Conservation (phyloP, 1,284 basidiomycete species). For the Fomitopsis betulina region DNA sequence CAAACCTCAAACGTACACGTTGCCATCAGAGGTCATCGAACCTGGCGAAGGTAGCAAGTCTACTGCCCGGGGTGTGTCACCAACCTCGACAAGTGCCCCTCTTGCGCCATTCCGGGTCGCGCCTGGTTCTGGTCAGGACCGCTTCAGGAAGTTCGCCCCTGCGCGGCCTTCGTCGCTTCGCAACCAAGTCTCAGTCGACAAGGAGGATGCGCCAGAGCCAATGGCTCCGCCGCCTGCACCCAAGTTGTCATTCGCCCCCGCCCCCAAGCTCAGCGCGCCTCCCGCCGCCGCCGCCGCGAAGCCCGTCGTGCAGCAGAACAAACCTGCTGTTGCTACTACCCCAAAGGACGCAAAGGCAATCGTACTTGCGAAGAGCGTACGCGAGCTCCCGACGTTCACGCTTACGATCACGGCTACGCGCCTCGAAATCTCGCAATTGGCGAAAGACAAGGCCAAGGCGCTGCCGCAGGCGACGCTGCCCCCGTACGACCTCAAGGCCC, state of each 20-base stretch:
- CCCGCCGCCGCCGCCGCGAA: not conserved
- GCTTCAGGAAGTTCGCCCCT: slow-evolving; percentile 44
- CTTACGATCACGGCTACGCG: slow-evolving; percentile 4
- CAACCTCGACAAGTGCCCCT: not conserved
- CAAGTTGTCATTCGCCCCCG: not conserved
- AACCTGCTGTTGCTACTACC: not conserved
- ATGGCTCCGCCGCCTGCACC: not conserved
- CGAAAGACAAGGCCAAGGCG: slow-evolving; percentile 17
- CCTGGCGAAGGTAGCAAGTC: slow-evolving; percentile 24
- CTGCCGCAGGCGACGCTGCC: slow-evolving; percentile 21
- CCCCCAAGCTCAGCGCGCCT: not conserved
- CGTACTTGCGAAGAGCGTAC: slow-evolving; percentile 17
- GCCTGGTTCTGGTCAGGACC: slow-evolving; percentile 3
- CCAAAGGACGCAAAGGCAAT: slow-evolving; percentile 7
- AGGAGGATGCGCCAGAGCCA: slow-evolving; percentile 10
- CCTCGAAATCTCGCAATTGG: not conserved
- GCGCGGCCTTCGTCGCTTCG: slow-evolving; percentile 72
- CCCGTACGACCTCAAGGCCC: slow-evolving; percentile 11
- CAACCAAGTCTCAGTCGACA: slow-evolving; percentile 52
- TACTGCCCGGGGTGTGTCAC: slow-evolving; percentile 17
- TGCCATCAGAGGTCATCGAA: slow-evolving; percentile 38
- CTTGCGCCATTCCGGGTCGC: not conserved
- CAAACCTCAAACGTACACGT: slow-evolving; percentile 14
- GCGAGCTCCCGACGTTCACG: slow-evolving; percentile 20
- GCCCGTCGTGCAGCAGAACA: not conserved